phyloP scores from a whole-genome alignment of 768 basidiomycete species.

The Omphalotus guepiniiformis region DNA sequence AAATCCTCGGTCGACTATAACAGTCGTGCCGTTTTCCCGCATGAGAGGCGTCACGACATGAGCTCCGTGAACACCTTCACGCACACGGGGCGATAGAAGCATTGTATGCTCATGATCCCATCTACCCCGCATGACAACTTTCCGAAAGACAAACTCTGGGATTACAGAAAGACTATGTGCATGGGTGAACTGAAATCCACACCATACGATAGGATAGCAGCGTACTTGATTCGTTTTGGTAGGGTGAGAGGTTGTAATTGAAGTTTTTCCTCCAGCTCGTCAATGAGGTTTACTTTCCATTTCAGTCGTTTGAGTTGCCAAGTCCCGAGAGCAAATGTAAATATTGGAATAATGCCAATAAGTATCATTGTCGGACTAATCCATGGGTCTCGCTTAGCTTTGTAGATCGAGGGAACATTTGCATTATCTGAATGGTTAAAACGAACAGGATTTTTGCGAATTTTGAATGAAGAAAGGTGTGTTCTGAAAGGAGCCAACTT shows the following conservation, averaged over 20 bases:
- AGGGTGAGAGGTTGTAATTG: conserved; percentile 71
- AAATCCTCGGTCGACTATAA: conserved; percentile 93
- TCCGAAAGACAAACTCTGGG: conserved; percentile 86
- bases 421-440: conserved; percentile 13
- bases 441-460: not conserved
- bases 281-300: conserved; percentile 94
- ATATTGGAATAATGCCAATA: conserved; percentile 82
- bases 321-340: conserved; percentile 84
- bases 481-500: conserved; percentile 5
- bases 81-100: conserved; percentile 80
- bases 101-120: conserved; percentile 81
- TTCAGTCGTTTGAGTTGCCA: conserved; percentile 93
- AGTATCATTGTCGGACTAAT: conserved; percentile 68
- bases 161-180: conserved; percentile 66
- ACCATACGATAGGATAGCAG: not conserved
- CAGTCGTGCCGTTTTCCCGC: conserved; percentile 74
- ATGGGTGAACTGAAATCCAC: conserved; percentile 21
- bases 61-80: conserved; percentile 84
- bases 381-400: conserved; percentile 54
- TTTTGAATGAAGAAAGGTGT: conserved; percentile 8
- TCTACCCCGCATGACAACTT: conserved; percentile 71
- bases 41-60: conserved; percentile 85
- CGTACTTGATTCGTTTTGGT: conserved; percentile 85
- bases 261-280: conserved; percentile 89
- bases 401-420: conserved; percentile 47